Evolutionary conservation across 2,329 filamentous ascomycete genomes (phyloP).

Genomic region (Aspergillus sp.): DNA sequence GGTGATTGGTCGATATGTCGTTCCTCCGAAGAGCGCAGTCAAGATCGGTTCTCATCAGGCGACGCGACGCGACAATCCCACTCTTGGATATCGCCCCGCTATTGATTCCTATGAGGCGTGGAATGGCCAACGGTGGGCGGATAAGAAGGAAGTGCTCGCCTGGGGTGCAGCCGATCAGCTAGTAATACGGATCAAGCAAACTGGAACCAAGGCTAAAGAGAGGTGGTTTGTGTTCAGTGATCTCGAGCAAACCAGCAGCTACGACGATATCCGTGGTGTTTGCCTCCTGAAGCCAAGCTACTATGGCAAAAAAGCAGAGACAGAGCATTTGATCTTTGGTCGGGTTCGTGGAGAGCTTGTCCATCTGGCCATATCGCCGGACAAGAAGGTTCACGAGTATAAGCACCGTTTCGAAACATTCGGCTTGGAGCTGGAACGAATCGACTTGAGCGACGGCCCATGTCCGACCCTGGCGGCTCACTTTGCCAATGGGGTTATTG

Average conservation of each 20-base stretch:
- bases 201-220: constrained; percentile 23
- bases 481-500: constrained; percentile 40
- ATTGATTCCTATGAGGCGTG: constrained; percentile 51
- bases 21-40: constrained; percentile 35
- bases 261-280: constrained; percentile 52
- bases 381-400: constrained; percentile 19
- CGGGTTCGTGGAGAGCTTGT: constrained; percentile 47
- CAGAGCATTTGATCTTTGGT: constrained; percentile 45
- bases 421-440: constrained; percentile 37
- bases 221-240: constrained; percentile 47
- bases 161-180: constrained; percentile 54
- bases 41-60: constrained; percentile 24
- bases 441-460: constrained; percentile 35
- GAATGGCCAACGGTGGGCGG: constrained; percentile 37
- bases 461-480: constrained; percentile 43
- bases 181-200: constrained; percentile 41
- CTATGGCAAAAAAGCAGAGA: constrained; percentile 20
- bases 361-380: constrained; percentile 27
- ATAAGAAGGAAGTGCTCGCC: constrained; percentile 47
- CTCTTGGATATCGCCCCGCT: constrained; percentile 49
- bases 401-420: constrained; percentile 37
- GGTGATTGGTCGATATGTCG: constrained; percentile 45
- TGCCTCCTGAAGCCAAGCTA: constrained; percentile 42
- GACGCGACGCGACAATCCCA: constrained; percentile 39
- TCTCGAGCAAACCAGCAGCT: constrained; percentile 40